phyloP scores from a whole-genome alignment of 352 stramenopile genomes.

The Nothophytophthora sp. region DNA sequence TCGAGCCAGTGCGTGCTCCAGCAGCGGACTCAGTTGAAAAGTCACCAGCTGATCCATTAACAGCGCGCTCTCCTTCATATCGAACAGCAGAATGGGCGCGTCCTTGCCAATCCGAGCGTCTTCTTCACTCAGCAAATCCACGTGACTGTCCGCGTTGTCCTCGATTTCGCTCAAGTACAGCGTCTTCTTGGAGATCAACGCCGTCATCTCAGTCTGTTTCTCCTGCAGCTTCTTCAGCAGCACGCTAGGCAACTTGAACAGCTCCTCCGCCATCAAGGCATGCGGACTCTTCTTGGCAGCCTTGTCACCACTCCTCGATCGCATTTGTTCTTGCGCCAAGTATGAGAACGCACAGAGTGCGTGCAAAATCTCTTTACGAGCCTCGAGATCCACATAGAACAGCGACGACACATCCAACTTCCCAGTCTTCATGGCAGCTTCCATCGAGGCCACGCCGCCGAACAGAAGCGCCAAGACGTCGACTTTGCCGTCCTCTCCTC shows the following conservation, averaged over 20 bases:
- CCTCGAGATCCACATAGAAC: slow-evolving; percentile 69
- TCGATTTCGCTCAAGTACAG: slow-evolving; percentile 76
- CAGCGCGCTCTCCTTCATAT: slow-evolving; percentile 70
- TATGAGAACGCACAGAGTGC: slow-evolving; percentile 84
- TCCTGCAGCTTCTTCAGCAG: slow-evolving; percentile 65
- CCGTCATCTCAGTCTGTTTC: slow-evolving; percentile 49
- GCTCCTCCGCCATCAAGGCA: slow-evolving; percentile 61
- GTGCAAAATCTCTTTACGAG: slow-evolving; percentile 74
- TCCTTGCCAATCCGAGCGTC: slow-evolving; percentile 70
- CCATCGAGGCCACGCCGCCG: slow-evolving; percentile 70
- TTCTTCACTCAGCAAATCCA: slow-evolving; percentile 57
- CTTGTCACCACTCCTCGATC: slow-evolving; percentile 16
- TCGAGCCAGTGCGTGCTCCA: slow-evolving; percentile 66
- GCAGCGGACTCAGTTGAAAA: slow-evolving; percentile 77
- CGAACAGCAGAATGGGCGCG: slow-evolving; percentile 79
- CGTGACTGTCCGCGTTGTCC: slow-evolving; percentile 46
- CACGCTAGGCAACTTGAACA: slow-evolving; percentile 62
- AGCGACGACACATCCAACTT: slow-evolving; percentile 74
- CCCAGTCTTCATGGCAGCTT: slow-evolving; percentile 77
- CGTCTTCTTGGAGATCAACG: slow-evolving; percentile 66
- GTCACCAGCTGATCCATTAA: slow-evolving; percentile 72
- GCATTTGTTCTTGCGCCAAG: slow-evolving; percentile 56
- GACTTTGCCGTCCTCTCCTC: slow-evolving; percentile 38
- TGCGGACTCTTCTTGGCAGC: slow-evolving; percentile 18
- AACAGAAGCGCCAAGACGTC: slow-evolving; percentile 80